Evolutionary conservation across 768 basidiomycete species (phyloP), one percentile per base, ranked within the genome.

Genomic region (Cantharellus anzutake): DNA sequence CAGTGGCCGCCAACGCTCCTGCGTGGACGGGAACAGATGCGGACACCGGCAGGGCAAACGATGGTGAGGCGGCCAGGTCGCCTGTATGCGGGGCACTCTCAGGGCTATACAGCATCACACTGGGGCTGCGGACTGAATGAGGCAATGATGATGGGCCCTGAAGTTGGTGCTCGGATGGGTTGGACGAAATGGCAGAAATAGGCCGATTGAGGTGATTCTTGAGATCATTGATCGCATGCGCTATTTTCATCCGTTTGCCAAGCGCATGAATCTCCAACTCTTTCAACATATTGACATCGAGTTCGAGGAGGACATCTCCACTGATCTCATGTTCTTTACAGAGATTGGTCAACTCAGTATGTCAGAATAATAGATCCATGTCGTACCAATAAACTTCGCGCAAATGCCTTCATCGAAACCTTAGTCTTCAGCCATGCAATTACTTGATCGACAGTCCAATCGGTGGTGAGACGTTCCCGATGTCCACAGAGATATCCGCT

Each of bases 261-360:
- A 94, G 96, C 2, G 91, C 91, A 66, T 78, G 74, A 64, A 99
- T 90, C 34, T 92, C 96, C 58, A 99, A 84, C 72, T 98, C 93
- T 73, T 98, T 98, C 65, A 99, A 82, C 14, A 96, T 76, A 66
- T 84, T 85, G 59, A 83, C 80, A 63, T 97, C 91, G 61, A 98
- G 84, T 66, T 96, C 94, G 59, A 98, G 81, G 4, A 99, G 79
- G 40, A 98, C 88, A 65, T 99, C 96, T 20, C 96, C 96, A 0
- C 92, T 88, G 59, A 99, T 98, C 73, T 99, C 96, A 80, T 99
- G 92, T 72, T 98, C 94, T 92, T 68, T 48, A 62, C 37, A 42
- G 51, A 14, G 41, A 44, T 37, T 42, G 42, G 55, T 41, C 56
- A 48, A n/a, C 5, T 34, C 58, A 34, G 44, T 50, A 11, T 29